Base-by-base conservation (phyloP, 108 stramenopile species). In the Nitzschia sp. region DNA sequence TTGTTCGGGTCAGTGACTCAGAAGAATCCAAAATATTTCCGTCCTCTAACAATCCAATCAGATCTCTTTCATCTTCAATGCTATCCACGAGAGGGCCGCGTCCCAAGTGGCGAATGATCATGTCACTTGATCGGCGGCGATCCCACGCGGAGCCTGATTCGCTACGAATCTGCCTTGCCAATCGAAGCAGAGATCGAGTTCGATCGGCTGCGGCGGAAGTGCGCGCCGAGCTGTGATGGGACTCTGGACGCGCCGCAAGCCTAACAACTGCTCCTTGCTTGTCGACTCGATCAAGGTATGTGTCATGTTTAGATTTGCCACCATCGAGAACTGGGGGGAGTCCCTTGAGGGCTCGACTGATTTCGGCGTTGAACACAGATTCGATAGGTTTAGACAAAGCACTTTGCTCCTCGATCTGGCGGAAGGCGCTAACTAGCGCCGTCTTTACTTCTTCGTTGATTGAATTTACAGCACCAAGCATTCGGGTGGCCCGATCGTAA, bases 281-380 rank as follows among this genome's bases (percentile, higher is more conserved):
- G n/a, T 72, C 76, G 55, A 82, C 24, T 17, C 56, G 55, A n/a
- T 71, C 53, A 58, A 67, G 47, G 15, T 56, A 0, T 18, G 64
- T 46, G 32, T 64, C 26, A 46, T 45, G 38, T 30, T 31, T 61
- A 29, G 27, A 5, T 18, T 57, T 61, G 35, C 64, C 54, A 38
- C 66, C 58, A 24, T 77, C 75, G 21, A 42, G 47, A 55, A 54
- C 32, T 13, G 90, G 87, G 42, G 86, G 65, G 3, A 74, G 34
- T 29, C 90, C 90, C 3, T 81, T 30, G 38, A 86, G 70, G 35
- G 90, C 83, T 24, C 87, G 73, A 18, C 81, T 82, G 65, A 90
- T 68, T n/a, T 21, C 57, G 26, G 59, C 25, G 19, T 59, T 32
- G 33, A 73, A 75, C 6, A 29, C 30, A 19, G 68, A 58, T 5